Conservation (phyloP, 805 yeast species). For the Saccharomycopsis sp. region DNA sequence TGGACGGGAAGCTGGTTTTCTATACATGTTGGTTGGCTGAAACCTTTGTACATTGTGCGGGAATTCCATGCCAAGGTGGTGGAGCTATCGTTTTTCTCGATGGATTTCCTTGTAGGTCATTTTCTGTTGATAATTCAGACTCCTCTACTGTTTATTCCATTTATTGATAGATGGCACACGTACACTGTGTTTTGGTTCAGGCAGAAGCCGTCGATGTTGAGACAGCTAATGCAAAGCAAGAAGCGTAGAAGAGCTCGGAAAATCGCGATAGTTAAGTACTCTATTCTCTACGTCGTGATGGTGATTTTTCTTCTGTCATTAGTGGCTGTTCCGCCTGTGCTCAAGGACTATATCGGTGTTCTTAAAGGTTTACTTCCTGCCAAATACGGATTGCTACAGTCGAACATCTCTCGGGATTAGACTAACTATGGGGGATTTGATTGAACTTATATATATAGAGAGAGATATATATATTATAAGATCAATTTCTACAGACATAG, state of each 20-base stretch:
- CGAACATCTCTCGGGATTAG: neutral
- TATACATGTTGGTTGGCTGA: constrained; percentile 85
- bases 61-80: constrained; percentile 91
- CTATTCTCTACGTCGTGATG: constrained; percentile 68
- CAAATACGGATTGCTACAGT: neutral
- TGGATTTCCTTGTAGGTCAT: constrained; percentile 94
- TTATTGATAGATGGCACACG: constrained; percentile 95
- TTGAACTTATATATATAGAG: too few relatives aligned
- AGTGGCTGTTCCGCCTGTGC: constrained; percentile 78
- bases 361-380: neutral
- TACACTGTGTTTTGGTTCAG: constrained; percentile 98
- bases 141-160: constrained; percentile 81
- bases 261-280: constrained; percentile 95
- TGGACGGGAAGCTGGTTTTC: constrained; percentile 99
- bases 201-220: constrained; percentile 94
- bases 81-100: constrained; percentile 92
- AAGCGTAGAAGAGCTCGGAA: constrained; percentile 94
- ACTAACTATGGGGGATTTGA: too few relatives aligned
- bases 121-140: constrained; percentile 78
- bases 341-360: neutral
- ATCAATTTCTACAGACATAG: too few relatives aligned
- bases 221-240: constrained; percentile 85
- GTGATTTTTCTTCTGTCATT: constrained; percentile 65
- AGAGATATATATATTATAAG: too few relatives aligned
- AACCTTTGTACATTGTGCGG: constrained; percentile 92